phyloP scores from a whole-genome alignment of 73 alveolate genomes.

The Paramecium bursaria region DNA sequence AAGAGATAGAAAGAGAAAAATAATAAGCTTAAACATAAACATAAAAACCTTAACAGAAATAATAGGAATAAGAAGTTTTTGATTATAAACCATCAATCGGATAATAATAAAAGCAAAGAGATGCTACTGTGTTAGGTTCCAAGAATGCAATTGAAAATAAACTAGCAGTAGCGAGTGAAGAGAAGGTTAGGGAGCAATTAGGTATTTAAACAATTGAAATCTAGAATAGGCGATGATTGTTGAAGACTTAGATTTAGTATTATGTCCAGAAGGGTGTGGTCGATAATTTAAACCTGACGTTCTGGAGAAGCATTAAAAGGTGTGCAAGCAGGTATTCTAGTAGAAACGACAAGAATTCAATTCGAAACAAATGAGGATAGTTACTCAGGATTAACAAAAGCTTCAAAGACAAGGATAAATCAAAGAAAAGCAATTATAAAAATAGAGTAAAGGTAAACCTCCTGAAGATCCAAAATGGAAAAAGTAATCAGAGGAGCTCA shows the following conservation, averaged over 20 bases:
- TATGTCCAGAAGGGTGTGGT: constrained; percentile 78
- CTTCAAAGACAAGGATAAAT: constrained; percentile 33
- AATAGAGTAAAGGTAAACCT: neutral
- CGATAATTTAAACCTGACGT: constrained; percentile 74
- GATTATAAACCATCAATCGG: constrained; percentile 42
- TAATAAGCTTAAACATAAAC: neutral
- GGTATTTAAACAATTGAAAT: neutral
- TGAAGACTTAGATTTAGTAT: constrained; percentile 47
- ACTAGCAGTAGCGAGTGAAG: constrained; percentile 14
- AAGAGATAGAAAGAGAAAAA: neutral
- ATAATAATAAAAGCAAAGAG: constrained; percentile 22
- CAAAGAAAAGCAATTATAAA: constrained; percentile 30
- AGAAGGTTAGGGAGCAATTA: neutral
- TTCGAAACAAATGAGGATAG: constrained; percentile 71
- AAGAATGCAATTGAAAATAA: constrained; percentile 48
- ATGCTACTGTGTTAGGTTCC: constrained; percentile 52
- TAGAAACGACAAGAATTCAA: constrained; percentile 80
- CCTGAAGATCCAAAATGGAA: constrained; percentile 35
- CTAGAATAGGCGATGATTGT: constrained; percentile 39
- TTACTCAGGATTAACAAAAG: constrained; percentile 36
- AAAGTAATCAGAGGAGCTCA: constrained; percentile 54
- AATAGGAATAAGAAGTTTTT: neutral
- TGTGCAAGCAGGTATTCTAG: constrained; percentile 82
- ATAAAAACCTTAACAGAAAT: neutral
- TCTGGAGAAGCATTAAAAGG: constrained; percentile 74